Evolutionary conservation across 2,329 filamentous ascomycete species (phyloP), one percentile per base, ranked within the genome.

Genomic region (Endocalyx cinctus): DNA sequence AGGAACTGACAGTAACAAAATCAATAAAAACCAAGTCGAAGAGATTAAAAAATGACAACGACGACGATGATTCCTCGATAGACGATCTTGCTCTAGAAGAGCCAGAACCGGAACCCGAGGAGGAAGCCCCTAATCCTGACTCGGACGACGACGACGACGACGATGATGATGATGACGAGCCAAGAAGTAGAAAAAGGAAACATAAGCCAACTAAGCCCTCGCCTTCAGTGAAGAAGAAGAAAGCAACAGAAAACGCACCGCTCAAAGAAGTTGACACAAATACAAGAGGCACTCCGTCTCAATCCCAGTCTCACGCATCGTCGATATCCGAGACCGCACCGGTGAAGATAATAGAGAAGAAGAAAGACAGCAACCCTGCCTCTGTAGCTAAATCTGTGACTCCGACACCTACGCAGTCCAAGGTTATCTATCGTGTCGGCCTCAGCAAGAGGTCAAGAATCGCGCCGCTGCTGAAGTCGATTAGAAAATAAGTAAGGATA

Each of bases 381-480:
- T n/a, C n/a, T n/a, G n/a, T n/a, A n/a, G n/a, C n/a, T n/a, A n/a
- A n/a, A n/a, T n/a, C n/a, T n/a, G n/a, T 39, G 15, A 44, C 40
- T 14, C 31, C 36, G 5, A 25, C 43, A 11, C 22, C 43, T 7
- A 46, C 45, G n/a, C 51, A 51, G 36, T 48, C 59, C 12, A 68
- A 67, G 42, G 54, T 62, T 15, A 47, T 53, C 2, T 67, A 67
- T 30, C 54, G 69, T 16, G 68, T 72, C 26, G 69, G 69, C 3
- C 50, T 72, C 23, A 72, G 67, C 48, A 66, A 63, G 51, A 58
- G 62, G 26, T 62, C 60, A 15, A 60, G 64, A 34, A 70, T 72
- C 33, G 58, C 67, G 26, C 66, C 68, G 7, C 46, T 72, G 27
- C 51, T 72, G 33, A 67, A 65, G 39, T 54, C 55, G 3, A 54